A percentile compares a stretch with the other conserved stretches of the same genome.
These are phyloP conservation scores for Colletotrichum aenigma DNA, from an alignment of 2,329 filamentous ascomycete species.

Conservation along the genomic window DNA sequence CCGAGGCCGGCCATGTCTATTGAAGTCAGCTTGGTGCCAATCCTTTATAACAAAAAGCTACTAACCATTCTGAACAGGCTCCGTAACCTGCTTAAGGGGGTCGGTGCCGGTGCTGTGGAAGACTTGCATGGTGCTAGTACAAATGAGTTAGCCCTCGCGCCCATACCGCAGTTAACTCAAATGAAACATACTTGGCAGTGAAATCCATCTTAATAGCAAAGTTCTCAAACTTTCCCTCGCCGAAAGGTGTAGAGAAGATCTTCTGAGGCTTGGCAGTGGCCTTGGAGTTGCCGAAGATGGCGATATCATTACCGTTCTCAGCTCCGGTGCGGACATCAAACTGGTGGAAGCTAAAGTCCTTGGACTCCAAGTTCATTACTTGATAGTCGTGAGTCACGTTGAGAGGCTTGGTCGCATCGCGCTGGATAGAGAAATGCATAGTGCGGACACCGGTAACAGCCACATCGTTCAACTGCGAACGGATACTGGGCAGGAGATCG, in stretches of 20 bases:
- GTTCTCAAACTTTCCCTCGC: constrained; percentile 17
- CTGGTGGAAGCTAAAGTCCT: constrained; percentile 19
- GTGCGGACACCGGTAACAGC: constrained; percentile 47
- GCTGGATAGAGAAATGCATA: constrained; percentile 49
- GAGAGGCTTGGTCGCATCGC: constrained; percentile 40
- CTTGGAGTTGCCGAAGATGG: constrained; percentile 19
- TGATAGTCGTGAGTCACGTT: constrained; percentile 52
- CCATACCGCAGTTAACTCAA: constrained; percentile 16
- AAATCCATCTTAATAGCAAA: constrained; percentile 21
- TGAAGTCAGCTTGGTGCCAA: neutral
- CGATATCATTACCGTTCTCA: constrained; percentile 36
- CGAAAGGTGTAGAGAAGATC: constrained; percentile 19
- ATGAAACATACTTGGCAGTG: neutral
- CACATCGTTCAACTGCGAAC: constrained; percentile 37
- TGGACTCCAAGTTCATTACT: constrained; percentile 25
- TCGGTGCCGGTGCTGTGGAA: constrained; percentile 46
- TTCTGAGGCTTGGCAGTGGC: neutral
- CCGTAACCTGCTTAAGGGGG: constrained; percentile 38
- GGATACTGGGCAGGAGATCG: constrained; percentile 44
- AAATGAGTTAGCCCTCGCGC: neutral
- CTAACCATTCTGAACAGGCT: constrained; percentile 38
- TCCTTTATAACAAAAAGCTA: neutral
- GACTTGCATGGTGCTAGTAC: constrained; percentile 34
- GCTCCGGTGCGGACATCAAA: constrained; percentile 28
- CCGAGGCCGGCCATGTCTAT: constrained; percentile 37